phyloP scores from a whole-genome alignment of 2,329 filamentous ascomycete species.

The Westerdykella ornata region DNA sequence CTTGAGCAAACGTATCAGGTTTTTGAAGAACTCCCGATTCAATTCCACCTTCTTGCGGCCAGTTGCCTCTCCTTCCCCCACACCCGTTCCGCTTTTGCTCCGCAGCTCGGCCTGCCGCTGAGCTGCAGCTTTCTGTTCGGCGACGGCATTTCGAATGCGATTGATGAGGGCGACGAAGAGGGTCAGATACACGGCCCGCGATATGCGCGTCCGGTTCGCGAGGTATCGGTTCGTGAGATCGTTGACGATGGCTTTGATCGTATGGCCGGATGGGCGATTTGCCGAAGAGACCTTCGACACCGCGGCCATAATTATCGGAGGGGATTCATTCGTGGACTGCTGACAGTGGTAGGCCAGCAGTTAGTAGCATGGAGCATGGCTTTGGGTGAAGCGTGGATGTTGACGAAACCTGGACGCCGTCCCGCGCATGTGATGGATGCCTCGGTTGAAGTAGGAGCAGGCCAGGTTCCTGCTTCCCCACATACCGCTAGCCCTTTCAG shows the following conservation, averaged over 20 bases:
- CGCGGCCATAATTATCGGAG: slow-evolving; percentile 31
- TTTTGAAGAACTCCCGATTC: slow-evolving; percentile 79
- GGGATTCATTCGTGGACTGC: slow-evolving; percentile 7
- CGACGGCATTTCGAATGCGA: slow-evolving; percentile 83
- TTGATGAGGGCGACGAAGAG: slow-evolving; percentile 49
- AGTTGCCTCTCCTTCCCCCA: slow-evolving; percentile 33
- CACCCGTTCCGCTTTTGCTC: slow-evolving; percentile 41
- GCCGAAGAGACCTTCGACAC: slow-evolving; percentile 35
- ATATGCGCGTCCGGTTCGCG: slow-evolving; percentile 37
- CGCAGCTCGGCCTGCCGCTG: slow-evolving; percentile 58
- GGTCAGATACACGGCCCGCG: slow-evolving; percentile 38
- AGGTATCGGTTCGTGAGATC: slow-evolving; percentile 37
- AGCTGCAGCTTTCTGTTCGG: slow-evolving; percentile 84
- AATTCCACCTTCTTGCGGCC: slow-evolving; percentile 77
- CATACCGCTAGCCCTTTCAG: background rate
- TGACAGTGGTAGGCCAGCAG: slow-evolving; percentile 1
- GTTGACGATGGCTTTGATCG: slow-evolving; percentile 33
- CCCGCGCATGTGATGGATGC: slow-evolving; percentile 4
- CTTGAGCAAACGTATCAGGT: slow-evolving; percentile 66
- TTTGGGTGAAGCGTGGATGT: background rate
- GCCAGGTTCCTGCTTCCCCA: background rate
- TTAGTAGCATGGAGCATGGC: slow-evolving; percentile 1
- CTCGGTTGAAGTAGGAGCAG: background rate
- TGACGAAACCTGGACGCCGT: background rate
- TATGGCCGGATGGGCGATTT: slow-evolving; percentile 24